Evolutionary conservation across 352 stramenopile species (phyloP).

Genomic region (Aphanomyces cochlioides): DNA sequence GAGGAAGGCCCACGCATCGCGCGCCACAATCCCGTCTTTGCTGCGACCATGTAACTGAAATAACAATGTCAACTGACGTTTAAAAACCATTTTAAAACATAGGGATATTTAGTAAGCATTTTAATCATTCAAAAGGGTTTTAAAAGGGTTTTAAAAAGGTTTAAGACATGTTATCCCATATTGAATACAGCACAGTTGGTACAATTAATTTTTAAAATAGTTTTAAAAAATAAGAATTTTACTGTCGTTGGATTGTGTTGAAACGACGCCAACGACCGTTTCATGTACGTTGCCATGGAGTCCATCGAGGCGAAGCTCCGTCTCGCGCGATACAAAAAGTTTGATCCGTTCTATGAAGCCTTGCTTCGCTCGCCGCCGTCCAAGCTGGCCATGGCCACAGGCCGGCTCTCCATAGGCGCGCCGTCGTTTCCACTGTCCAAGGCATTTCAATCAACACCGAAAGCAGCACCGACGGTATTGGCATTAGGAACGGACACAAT

Average conservation of each 20-base stretch:
- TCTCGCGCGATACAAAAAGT: constrained; percentile 2
- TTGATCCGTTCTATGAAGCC: constrained; percentile 24
- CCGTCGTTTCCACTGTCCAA: constrained; percentile 1
- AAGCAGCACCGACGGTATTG: neutral
- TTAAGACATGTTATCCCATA: too few species aligned
- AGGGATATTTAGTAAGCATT: too few species aligned
- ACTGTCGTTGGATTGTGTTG: neutral
- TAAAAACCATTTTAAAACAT: too few species aligned
- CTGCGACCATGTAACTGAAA: constrained; percentile 81
- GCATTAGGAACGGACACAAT: neutral
- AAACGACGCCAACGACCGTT: too few species aligned
- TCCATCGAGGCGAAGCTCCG: neutral
- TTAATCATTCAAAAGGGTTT: too few species aligned
- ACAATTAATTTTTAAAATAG: neutral
- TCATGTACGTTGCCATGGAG: neutral
- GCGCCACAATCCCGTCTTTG: constrained; percentile 94
- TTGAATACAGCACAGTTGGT: too few species aligned
- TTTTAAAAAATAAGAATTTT: neutral
- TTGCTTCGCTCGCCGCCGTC: constrained; percentile 19
- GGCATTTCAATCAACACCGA: neutral
- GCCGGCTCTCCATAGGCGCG: constrained; percentile 17
- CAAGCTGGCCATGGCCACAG: constrained; percentile 1
- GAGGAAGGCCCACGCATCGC: constrained; percentile 94
- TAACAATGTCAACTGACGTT: neutral
- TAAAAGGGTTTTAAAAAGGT: too few species aligned